Percentiles rank a stretch among this genome's conserved stretches.
These are phyloP conservation scores for Ulota crispa DNA, from an alignment of 225 moss, liverwort and hornwort species.

Conservation along the genomic window DNA sequence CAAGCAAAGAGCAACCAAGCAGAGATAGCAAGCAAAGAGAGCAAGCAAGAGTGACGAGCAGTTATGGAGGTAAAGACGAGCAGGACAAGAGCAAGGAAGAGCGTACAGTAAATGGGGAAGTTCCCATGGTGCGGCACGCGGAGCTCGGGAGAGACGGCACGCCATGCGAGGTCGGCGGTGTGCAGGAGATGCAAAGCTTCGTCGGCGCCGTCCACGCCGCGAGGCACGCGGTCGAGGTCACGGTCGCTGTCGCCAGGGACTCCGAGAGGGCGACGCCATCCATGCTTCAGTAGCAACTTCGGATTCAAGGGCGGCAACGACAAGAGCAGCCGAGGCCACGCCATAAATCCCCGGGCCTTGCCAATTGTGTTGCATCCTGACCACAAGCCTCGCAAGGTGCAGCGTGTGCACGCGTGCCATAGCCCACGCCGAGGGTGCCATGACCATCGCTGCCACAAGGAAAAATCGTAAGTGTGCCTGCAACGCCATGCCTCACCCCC, in stretches of 20 bases:
- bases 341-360: slow-evolving; percentile 21
- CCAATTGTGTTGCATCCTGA: slow-evolving; percentile 46
- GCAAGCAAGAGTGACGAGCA: not conserved
- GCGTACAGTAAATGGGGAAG: slow-evolving; percentile 15
- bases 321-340: not conserved
- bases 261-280: slow-evolving; percentile 13
- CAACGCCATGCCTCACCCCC: not conserved
- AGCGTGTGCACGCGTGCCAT: not conserved
- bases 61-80: not conserved
- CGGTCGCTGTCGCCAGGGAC: slow-evolving; percentile 25
- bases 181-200: slow-evolving; percentile 32
- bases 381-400: slow-evolving; percentile 27
- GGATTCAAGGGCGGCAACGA: not conserved
- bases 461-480: slow-evolving; percentile 23
- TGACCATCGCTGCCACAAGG: slow-evolving; percentile 45
- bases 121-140: slow-evolving; percentile 27
- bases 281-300: slow-evolving; percentile 5
- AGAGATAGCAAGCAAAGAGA: too few relatives aligned
- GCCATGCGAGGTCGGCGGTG: not conserved
- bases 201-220: slow-evolving; percentile 47
- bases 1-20: not conserved
- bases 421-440: slow-evolving; percentile 39
- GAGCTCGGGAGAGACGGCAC: not conserved
- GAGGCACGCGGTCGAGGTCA: slow-evolving; percentile 19
- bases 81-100: not conserved